Conservation (phyloP, 208 protist species). For the Borovskyia barvae region DNA sequence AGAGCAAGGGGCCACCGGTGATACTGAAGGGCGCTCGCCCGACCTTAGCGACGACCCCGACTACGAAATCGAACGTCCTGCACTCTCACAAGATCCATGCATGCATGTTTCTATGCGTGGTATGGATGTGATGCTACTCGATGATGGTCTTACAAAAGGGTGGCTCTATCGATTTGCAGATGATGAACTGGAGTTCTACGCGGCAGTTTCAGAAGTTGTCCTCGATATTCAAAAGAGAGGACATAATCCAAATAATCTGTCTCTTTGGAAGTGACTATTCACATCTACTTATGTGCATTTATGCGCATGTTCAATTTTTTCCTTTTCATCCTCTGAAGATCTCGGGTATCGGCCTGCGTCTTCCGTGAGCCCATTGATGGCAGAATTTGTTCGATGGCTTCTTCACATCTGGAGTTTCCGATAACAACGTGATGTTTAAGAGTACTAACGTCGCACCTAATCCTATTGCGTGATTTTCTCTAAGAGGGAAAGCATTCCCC, state of each 20-base stretch:
- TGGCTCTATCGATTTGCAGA: constrained; percentile 55
- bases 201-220: constrained; percentile 54
- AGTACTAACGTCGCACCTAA: too few relatives aligned
- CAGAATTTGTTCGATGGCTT: too few relatives aligned
- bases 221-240: constrained; percentile 62
- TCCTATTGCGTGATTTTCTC: too few relatives aligned
- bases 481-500: too few relatives aligned
- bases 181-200: constrained; percentile 76
- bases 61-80: constrained; percentile 25
- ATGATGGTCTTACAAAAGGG: constrained; percentile 69
- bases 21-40: not conserved
- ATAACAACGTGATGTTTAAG: too few relatives aligned
- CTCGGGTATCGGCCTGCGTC: too few relatives aligned
- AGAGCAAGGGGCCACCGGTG: constrained; percentile 4
- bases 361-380: too few relatives aligned
- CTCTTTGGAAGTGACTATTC: constrained; percentile 25
- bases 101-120: constrained; percentile 73
- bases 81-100: constrained; percentile 53
- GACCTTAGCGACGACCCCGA: constrained; percentile 22
- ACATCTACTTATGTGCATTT: too few relatives aligned
- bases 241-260: constrained; percentile 75
- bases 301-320: constrained; percentile 21
- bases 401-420: too few relatives aligned
- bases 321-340: too few relatives aligned
- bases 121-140: constrained; percentile 81